A percentile compares a stretch with the other conserved stretches of the same genome.
phyloP scores from a whole-genome alignment of 768 basidiomycete species.

The Leccinum truebloodii region DNA sequence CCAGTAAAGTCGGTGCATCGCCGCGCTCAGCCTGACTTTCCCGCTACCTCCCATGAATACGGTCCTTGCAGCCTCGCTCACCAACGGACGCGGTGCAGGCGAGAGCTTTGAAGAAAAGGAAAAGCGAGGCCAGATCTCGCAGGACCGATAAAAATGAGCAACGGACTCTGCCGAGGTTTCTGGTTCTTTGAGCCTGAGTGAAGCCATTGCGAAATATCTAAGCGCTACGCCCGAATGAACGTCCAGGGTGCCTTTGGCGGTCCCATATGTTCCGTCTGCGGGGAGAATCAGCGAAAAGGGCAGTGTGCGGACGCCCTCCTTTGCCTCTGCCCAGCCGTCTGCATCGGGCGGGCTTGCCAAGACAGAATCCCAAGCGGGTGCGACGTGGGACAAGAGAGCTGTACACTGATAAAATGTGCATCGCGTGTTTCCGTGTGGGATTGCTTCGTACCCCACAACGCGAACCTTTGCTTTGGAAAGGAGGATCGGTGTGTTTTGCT shows the following conservation, averaged over 20 bases:
- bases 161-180: slow-evolving; percentile 64
- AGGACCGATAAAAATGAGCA: slow-evolving; percentile 86
- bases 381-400: slow-evolving; percentile 49
- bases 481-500: slow-evolving; percentile 50
- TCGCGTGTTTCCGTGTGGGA: slow-evolving; percentile 53
- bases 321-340: slow-evolving; percentile 63
- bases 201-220: slow-evolving; percentile 82
- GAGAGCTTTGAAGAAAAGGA: slow-evolving; percentile 62
- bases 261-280: slow-evolving; percentile 49
- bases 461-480: slow-evolving; percentile 77
- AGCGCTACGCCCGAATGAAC: slow-evolving; percentile 61
- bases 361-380: slow-evolving; percentile 44
- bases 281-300: slow-evolving; percentile 76
- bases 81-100: slow-evolving; percentile 58
- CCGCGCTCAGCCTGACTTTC: slow-evolving; percentile 64
- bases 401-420: slow-evolving; percentile 85
- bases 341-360: slow-evolving; percentile 48
- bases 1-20: slow-evolving; percentile 73
- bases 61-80: slow-evolving; percentile 52
- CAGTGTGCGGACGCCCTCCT: slow-evolving; percentile 66
- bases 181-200: slow-evolving; percentile 69
- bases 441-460: slow-evolving; percentile 82
- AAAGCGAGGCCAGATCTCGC: slow-evolving; percentile 77
- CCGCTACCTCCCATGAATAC: slow-evolving; percentile 66
- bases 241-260: slow-evolving; percentile 58